A percentile compares a stretch with the other conserved stretches of the same genome.
phyloP scores from a whole-genome alignment of 2,329 filamentous ascomycete species.

The Paradendryphiella salina region DNA sequence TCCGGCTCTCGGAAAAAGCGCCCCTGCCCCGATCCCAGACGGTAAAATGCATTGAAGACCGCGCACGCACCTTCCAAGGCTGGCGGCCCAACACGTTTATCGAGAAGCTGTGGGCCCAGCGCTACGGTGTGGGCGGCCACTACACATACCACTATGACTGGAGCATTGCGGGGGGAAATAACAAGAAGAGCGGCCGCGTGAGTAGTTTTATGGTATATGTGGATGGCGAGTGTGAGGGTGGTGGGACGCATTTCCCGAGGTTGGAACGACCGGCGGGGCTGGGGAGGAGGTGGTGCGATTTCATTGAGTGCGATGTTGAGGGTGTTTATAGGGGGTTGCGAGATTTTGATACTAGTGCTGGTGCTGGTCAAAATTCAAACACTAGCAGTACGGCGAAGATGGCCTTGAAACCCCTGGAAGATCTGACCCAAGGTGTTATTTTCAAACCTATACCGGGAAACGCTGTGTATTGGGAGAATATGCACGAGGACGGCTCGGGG shows the following conservation, averaged over 20 bases:
- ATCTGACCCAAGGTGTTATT: slow-evolving; percentile 53
- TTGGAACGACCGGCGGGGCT: slow-evolving; percentile 49
- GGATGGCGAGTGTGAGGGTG: slow-evolving; percentile 55
- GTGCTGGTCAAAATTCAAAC: slow-evolving; percentile 21
- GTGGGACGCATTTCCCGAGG: slow-evolving; percentile 64
- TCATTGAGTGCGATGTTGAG: slow-evolving; percentile 56
- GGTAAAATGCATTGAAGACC: slow-evolving; percentile 62
- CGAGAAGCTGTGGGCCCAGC: slow-evolving; percentile 64
- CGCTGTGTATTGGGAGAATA: slow-evolving; percentile 66
- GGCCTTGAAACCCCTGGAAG: not conserved
- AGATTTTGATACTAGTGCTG: not conserved
- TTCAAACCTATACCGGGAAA: slow-evolving; percentile 62
- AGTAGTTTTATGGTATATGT: slow-evolving; percentile 67
- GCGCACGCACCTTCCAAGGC: slow-evolving; percentile 63
- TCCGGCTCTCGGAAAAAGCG: slow-evolving; percentile 60
- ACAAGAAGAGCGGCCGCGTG: slow-evolving; percentile 48
- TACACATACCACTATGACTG: slow-evolving; percentile 64
- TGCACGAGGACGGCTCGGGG: slow-evolving; percentile 58
- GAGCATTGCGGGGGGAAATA: slow-evolving; percentile 28
- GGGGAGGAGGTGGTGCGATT: slow-evolving; percentile 59
- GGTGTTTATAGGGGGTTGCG: not conserved
- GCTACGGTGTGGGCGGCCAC: slow-evolving; percentile 61
- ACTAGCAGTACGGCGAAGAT: slow-evolving; percentile 6
- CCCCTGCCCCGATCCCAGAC: slow-evolving; percentile 46
- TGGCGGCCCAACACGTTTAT: slow-evolving; percentile 62